Conservation (phyloP, 129 eudicot species). For the Lonicera japonica region DNA sequence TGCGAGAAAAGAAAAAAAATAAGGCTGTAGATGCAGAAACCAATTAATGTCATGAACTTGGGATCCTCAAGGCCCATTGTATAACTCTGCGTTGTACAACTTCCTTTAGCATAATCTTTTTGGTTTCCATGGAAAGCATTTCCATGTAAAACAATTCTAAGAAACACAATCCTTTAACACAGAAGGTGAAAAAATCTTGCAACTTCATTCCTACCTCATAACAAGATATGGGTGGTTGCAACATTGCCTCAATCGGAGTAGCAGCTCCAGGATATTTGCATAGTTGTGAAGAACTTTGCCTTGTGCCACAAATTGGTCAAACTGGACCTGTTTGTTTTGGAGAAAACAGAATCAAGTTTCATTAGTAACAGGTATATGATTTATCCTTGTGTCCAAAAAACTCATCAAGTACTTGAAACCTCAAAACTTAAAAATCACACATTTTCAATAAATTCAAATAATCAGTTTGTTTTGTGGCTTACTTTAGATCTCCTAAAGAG, state of each 20-base stretch:
- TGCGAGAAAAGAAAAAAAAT: background rate
- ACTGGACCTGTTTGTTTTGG: constrained; percentile 51
- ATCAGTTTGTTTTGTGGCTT: constrained; percentile 3
- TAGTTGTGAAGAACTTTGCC: constrained; percentile 92
- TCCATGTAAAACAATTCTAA: no score
- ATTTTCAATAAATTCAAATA: background rate
- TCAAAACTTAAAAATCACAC: no score
- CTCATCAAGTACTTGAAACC: no score
- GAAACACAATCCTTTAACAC: no score
- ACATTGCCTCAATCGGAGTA: constrained; percentile 82
- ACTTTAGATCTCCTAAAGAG: constrained; percentile 88
- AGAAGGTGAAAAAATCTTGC: no score
- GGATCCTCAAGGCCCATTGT: no score
- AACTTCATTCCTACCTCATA: constrained; percentile 44
- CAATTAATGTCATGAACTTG: no score
- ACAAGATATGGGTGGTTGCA: constrained; percentile 93
- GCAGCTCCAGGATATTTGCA: constrained; percentile 78
- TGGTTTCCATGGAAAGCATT: no score
- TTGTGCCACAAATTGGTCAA: constrained; percentile 87
- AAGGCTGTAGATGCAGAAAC: background rate
- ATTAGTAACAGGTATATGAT: background rate
- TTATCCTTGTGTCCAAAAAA: background rate
- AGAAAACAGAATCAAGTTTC: background rate
- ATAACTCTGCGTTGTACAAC: no score
- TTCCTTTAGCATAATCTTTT: no score